A percentile compares a stretch with the other conserved stretches of the same genome.
These are phyloP conservation scores for Linnemannia schmuckeri DNA, from an alignment of 192 early-diverging fungal species.

Conservation along the genomic window DNA sequence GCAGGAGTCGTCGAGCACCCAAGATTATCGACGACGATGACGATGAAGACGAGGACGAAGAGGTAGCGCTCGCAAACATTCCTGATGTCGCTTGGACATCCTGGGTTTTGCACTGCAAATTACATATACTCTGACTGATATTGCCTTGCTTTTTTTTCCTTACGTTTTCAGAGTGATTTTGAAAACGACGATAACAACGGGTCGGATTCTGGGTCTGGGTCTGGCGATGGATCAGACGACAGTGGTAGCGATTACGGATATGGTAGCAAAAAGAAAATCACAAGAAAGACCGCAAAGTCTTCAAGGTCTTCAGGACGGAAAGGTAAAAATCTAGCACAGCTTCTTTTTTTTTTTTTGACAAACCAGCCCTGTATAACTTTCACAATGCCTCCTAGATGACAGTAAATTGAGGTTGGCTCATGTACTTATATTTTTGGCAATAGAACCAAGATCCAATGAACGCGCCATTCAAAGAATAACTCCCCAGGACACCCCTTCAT, in stretches of 20 bases:
- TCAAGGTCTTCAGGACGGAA: slow-evolving; percentile 56
- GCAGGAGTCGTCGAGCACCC: slow-evolving; percentile 57
- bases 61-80: slow-evolving; percentile 7
- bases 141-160: slow-evolving; percentile 9
- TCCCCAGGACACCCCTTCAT: slow-evolving; percentile 40
- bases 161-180: slow-evolving; percentile 47
- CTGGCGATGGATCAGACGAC: slow-evolving; percentile 43
- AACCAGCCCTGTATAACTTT: neutral
- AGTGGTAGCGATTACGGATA: slow-evolving; percentile 62
- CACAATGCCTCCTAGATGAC: neutral
- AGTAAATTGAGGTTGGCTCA: neutral
- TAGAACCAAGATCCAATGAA: slow-evolving; percentile 34
- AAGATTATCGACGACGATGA: slow-evolving; percentile 57
- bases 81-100: neutral
- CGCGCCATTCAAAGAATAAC: slow-evolving; percentile 26
- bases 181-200: slow-evolving; percentile 50
- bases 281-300: slow-evolving; percentile 59
- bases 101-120: neutral
- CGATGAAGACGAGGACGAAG: slow-evolving; percentile 41
- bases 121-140: neutral
- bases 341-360: neutral
- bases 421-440: neutral
- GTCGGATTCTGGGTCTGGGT: slow-evolving; percentile 33
- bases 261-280: slow-evolving; percentile 38
- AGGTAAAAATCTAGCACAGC: neutral